Evolutionary conservation across 306 rosid genomes (phyloP).

Genomic region (Coriaria nepalensis): DNA sequence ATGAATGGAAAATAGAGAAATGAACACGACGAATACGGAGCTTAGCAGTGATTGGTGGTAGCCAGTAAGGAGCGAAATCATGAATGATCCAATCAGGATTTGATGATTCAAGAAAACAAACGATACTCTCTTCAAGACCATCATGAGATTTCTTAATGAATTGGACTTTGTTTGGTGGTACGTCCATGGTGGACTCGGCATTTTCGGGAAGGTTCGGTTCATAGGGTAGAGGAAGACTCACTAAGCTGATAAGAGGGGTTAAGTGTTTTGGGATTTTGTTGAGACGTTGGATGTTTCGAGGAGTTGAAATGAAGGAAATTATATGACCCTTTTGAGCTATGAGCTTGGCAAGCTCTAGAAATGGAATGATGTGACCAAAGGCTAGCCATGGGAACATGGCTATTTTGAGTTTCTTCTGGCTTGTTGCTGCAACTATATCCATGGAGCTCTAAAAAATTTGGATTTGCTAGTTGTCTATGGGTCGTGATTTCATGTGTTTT

Average conservation of each 20-base stretch:
- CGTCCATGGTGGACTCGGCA: conserved; percentile 13
- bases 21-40: conserved; percentile 2
- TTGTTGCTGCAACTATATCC: no score
- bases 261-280: conserved; percentile 26
- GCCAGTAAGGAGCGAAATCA: conserved; percentile 19
- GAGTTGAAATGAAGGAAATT: conserved; percentile 35
- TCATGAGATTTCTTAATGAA: conserved; percentile 14
- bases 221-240: conserved; percentile 29
- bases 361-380: conserved; percentile 42
- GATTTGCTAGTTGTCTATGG: no score
- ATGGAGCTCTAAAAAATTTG: no score
- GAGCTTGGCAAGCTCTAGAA: conserved; percentile 33
- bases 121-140: conserved; percentile 10
- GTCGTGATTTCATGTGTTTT: no score
- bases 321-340: conserved; percentile 41
- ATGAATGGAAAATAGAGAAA: conserved; percentile 6
- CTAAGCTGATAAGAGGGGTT: conserved; percentile 16
- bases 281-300: conserved; percentile 36
- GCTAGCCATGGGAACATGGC: conserved; percentile 60
- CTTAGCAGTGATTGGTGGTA: neutral
- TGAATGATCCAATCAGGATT: conserved; percentile 14
- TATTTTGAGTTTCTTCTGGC: conserved; percentile 24
- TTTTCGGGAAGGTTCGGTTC: conserved; percentile 12
- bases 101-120: conserved; percentile 7
- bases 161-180: conserved; percentile 6